Evolutionary conservation across 192 early-diverging fungal genomes (phyloP), one percentile per base, ranked within the genome.

Genomic region (Coemansia sp.): DNA sequence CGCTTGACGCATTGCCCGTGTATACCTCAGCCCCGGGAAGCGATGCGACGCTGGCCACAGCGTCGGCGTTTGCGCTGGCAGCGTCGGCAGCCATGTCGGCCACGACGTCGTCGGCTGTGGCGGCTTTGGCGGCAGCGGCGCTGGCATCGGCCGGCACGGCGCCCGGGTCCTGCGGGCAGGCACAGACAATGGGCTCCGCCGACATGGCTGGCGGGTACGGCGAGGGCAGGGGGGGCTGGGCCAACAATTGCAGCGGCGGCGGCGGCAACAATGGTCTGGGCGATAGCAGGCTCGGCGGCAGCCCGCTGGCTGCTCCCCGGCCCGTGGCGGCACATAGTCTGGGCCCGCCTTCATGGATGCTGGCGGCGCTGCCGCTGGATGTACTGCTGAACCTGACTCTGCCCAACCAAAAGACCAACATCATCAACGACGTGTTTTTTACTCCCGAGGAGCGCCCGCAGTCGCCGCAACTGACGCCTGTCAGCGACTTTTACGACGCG

Each of bases 361-460:
- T 77, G 29, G 53, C 62, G 2, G 65, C 72, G 15, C 72, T 75
- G 47, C 61, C 72, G 22, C 62, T 68, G 47, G 73, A 77, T 31
- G 34, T 69, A 37, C 66, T 77, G 15, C 47, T 77, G 19, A 58
- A 67, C 1, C 66, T 77, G 55, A 21, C 53, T 8, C 42, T 25
- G 36, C 39, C 72, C 29, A 56, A 15, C 51, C 49, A 59, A 37
- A 56, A 59, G 55, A 62, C 50, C 46, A 77, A 69, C 38, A 70
- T 77, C 8, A 77, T 77, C 51, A 77, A 77, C 59, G 73, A 77
- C 25, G 73, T 77, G 51, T 77, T 77, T 22, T 68, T 77, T 38
- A 77, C 73, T 15, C 67, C 66, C 17, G 73, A 77, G 29, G 61
- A 77, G 47, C 73, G 67, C 37, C 63, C 55, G 46, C 58, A 61